Evolutionary conservation across 2,329 filamentous ascomycete genomes (phyloP).

Genomic region (Microdochium trichocladiopsis): DNA sequence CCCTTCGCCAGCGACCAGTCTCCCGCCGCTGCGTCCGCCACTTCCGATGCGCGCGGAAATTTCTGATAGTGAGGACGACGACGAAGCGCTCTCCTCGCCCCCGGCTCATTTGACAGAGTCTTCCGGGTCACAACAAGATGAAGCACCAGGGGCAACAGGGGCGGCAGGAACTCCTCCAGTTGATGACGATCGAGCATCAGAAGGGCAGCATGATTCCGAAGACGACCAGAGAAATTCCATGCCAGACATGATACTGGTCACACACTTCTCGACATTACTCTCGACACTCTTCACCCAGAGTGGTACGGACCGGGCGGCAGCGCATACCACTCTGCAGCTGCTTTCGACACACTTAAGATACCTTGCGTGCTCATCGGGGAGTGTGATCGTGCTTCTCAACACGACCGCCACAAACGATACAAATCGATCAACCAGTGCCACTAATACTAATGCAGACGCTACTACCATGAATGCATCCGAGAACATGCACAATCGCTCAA

Average conservation of each 20-base stretch:
- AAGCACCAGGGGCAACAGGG: background rate
- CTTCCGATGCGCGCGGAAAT: constrained; percentile 16
- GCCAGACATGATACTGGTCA: constrained; percentile 45
- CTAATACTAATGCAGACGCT: constrained; percentile 3
- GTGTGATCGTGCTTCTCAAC: constrained; percentile 50
- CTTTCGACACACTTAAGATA: constrained; percentile 38
- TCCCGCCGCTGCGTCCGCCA: constrained; percentile 1
- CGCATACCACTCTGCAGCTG: constrained; percentile 39
- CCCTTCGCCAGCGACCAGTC: constrained; percentile 2
- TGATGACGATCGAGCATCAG: background rate
- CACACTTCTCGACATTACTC: constrained; percentile 45
- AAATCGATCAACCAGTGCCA: constrained; percentile 1
- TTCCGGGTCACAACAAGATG: background rate
- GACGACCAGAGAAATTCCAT: constrained; percentile 1
- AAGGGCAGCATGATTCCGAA: background rate
- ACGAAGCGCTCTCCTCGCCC: constrained; percentile 17
- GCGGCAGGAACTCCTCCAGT: background rate
- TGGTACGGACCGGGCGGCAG: constrained; percentile 31
- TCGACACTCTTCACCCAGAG: constrained; percentile 40
- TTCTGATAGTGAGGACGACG: constrained; percentile 33
- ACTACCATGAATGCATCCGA: no score
- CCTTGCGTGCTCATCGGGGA: constrained; percentile 33
- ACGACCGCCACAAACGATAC: background rate
- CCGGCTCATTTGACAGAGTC: constrained; percentile 6
- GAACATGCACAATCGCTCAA: background rate